phyloP scores from a whole-genome alignment of 169 alveolate genomes.

The Pseudocohnilembus persalinus region DNA sequence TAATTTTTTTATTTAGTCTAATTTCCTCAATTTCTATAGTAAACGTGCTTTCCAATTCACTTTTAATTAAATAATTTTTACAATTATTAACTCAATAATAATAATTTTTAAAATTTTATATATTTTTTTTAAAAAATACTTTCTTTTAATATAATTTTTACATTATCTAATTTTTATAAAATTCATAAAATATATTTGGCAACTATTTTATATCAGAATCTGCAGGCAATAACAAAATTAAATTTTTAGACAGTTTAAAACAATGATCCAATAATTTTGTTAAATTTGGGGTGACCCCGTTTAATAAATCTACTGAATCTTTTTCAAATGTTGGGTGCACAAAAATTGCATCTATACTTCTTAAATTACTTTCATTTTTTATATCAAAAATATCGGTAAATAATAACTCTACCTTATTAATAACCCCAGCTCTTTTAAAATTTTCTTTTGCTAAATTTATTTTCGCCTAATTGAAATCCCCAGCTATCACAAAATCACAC shows the following conservation, averaged over 20 bases:
- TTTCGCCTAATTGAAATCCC: background rate
- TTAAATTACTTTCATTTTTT: no score
- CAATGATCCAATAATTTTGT: background rate
- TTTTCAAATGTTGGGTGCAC: background rate
- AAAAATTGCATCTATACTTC: background rate
- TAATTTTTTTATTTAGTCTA: no score
- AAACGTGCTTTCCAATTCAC: background rate
- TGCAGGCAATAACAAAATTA: background rate
- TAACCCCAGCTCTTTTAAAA: background rate
- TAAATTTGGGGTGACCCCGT: background rate
- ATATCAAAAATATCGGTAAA: background rate
- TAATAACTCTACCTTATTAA: background rate
- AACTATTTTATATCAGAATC: background rate
- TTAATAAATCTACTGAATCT: background rate
- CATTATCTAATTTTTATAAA: background rate
- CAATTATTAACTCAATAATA: no score
- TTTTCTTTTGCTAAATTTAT: background rate
- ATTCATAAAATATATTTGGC: background rate
- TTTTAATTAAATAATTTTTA: no score
- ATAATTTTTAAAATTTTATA: no score
- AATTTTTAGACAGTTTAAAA: background rate
- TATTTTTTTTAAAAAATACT: no score
- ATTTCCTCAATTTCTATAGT: background rate
- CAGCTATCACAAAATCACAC: background rate
- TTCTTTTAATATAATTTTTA: no score